Evolutionary conservation across 108 stramenopile species (phyloP), one percentile per base, ranked within the genome.

Genomic region (Aurantiochytrium sp.): DNA sequence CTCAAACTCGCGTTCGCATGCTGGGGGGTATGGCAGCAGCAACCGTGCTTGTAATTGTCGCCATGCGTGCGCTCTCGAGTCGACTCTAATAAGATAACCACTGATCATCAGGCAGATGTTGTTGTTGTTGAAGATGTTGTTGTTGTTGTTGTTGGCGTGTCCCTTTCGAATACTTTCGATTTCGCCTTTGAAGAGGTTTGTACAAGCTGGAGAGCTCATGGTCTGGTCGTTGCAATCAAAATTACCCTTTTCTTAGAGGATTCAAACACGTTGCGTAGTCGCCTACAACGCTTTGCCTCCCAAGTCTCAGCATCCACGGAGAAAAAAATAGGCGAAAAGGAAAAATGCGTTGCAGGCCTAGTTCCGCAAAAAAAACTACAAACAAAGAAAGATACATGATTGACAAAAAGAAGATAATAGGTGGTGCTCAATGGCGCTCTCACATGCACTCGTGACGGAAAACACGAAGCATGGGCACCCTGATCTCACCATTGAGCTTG

Each of bases 401-500:
- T 23, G 19, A 59, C n/a, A 59, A n/a, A n/a, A 3, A 2, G n/a
- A 59, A 59, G 59, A 59, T 19, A 23, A 23, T 59, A 19, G n/a
- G 59, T 59, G n/a, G 2, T 59, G 19, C n/a, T 59, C 59, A 59
- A 19, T 19, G n/a, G 59, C n/a, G 19, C n/a, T 2, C 64, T 28
- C 64, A 69, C 64, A 69, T 69, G 8, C 42, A 35, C 18, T 69
- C 42, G 25, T 83, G 49, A 45, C 76, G 76, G 28, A 21, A 83
- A 8, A 53, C 51, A n/a, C 76, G 76, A 53, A 83, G 76, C 45
- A 53, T 83, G 6, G 76, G 45, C 6, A 83, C 51, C 12, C 28
- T 55, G 23, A 53, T 53, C 6, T 83, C 76, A 6, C 76, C 76
- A 53, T 83, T 83, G 76, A 83, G 76, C 76, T 83, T 83, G 51